Percentiles rank a stretch among this genome's conserved stretches.
Evolutionary conservation across 805 yeast species (phyloP).

Genomic region (Ogataea pini): DNA sequence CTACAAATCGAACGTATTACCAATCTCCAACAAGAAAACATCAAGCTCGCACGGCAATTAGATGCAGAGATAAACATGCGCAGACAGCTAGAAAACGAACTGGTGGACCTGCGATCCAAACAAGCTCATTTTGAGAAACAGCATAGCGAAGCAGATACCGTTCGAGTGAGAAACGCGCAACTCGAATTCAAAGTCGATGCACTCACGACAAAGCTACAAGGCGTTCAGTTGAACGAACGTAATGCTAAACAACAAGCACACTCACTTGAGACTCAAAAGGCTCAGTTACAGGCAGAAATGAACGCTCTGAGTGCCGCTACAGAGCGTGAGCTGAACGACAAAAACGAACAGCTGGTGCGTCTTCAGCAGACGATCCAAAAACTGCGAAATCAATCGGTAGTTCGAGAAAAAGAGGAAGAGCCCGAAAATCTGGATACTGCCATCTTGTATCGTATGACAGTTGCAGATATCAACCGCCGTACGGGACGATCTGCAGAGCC

Average conservation of each 20-base stretch:
- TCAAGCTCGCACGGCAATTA: not conserved
- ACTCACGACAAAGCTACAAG: conserved; percentile 6
- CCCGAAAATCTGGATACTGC: conserved; percentile 12
- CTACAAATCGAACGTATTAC: not conserved
- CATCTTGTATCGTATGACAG: conserved; percentile 12
- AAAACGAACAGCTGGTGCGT: not conserved
- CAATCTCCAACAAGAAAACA: not conserved
- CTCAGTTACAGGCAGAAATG: conserved; percentile 4
- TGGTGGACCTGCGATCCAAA: not conserved
- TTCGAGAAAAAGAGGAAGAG: not conserved
- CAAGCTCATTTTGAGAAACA: conserved; percentile 1
- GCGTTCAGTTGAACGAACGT: not conserved
- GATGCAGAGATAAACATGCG: not conserved
- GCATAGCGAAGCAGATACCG: not conserved
- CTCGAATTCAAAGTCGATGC: conserved; percentile 8
- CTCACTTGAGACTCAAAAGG: not conserved
- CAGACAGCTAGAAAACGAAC: not conserved
- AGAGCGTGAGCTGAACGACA: not conserved
- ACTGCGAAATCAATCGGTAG: conserved; percentile 3
- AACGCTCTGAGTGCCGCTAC: not conserved
- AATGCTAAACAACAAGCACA: not conserved
- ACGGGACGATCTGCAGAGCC: not conserved
- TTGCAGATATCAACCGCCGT: conserved; percentile 7
- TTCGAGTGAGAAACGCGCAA: not conserved
- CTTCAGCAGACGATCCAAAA: conserved; percentile 1